Evolutionary conservation across 345 rosid species (phyloP).

Genomic region (Populus deltoides): DNA sequence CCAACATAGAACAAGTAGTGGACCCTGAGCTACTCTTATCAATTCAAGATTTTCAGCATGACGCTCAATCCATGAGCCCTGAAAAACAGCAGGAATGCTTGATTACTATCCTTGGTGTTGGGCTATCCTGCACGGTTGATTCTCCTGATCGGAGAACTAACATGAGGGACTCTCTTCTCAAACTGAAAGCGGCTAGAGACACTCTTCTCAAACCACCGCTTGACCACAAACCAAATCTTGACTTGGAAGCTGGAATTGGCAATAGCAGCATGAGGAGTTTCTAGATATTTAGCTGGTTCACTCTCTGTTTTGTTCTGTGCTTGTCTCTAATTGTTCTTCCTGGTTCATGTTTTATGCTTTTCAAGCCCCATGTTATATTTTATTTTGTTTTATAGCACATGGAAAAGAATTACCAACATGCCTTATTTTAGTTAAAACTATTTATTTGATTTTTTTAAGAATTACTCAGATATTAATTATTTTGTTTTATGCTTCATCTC

Average conservation of each 20-base stretch:
- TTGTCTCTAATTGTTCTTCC: background rate
- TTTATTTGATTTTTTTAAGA: too few relatives aligned
- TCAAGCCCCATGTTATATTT: too few relatives aligned
- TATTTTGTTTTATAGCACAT: too few relatives aligned
- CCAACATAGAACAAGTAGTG: conserved; percentile 17
- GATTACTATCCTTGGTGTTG: conserved; percentile 35
- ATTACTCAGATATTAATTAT: too few relatives aligned
- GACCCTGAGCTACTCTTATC: conserved; percentile 32
- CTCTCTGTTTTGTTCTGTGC: background rate
- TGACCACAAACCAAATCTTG: background rate
- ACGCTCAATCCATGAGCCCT: too few relatives aligned
- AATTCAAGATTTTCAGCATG: background rate
- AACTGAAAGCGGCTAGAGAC: conserved; percentile 26
- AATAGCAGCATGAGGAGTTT: background rate
- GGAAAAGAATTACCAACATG: too few relatives aligned
- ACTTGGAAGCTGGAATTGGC: background rate
- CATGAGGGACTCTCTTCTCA: conserved; percentile 39
- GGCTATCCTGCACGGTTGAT: conserved; percentile 34
- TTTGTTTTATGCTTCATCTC: too few relatives aligned
- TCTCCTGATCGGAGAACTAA: conserved; percentile 37
- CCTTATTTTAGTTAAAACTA: too few relatives aligned
- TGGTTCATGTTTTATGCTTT: too few relatives aligned
- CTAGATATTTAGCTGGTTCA: background rate
- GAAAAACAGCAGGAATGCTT: conserved; percentile 22
- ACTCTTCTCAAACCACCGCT: background rate